phyloP scores from a whole-genome alignment of 148 eudicot species.

The Linanthus parryae region DNA sequence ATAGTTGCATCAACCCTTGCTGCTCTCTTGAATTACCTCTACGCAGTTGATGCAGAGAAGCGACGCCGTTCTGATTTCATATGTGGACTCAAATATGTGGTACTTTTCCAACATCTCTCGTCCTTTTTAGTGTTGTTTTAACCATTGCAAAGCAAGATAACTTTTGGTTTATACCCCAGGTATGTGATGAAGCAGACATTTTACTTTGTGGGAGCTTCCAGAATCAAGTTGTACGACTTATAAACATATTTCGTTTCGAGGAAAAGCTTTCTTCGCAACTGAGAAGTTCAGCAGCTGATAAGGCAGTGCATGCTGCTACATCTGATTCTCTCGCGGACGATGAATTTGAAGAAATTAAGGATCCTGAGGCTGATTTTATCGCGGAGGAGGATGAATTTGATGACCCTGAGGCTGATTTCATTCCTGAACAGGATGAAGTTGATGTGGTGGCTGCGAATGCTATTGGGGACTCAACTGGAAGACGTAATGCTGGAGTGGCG shows the following conservation, averaged over 20 bases:
- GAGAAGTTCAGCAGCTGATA: slow-evolving; percentile 20
- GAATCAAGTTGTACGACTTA: slow-evolving; percentile 81
- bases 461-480: slow-evolving; percentile 18
- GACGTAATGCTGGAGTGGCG: slow-evolving; percentile 14
- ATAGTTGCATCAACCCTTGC: too few species aligned
- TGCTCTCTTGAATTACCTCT: too few species aligned
- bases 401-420: not conserved
- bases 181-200: slow-evolving; percentile 96
- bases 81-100: too few species aligned
- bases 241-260: slow-evolving; percentile 88
- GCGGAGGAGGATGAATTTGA: slow-evolving; percentile 16
- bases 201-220: slow-evolving; percentile 90
- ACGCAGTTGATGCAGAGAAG: too few species aligned
- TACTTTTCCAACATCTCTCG: too few species aligned
- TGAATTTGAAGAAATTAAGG: slow-evolving; percentile 8
- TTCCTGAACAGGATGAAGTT: slow-evolving; percentile 25
- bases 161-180: too few species aligned
- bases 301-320: slow-evolving; percentile 18
- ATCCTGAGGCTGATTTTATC: slow-evolving; percentile 16
- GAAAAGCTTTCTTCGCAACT: slow-evolving; percentile 69
- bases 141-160: not conserved
- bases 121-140: too few species aligned
- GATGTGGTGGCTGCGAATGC: slow-evolving; percentile 19
- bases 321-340: slow-evolving; percentile 22
- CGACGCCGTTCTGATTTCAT: too few species aligned